Evolutionary conservation across 345 rosid genomes (phyloP).

Genomic region (Nephelium lappaceum): DNA sequence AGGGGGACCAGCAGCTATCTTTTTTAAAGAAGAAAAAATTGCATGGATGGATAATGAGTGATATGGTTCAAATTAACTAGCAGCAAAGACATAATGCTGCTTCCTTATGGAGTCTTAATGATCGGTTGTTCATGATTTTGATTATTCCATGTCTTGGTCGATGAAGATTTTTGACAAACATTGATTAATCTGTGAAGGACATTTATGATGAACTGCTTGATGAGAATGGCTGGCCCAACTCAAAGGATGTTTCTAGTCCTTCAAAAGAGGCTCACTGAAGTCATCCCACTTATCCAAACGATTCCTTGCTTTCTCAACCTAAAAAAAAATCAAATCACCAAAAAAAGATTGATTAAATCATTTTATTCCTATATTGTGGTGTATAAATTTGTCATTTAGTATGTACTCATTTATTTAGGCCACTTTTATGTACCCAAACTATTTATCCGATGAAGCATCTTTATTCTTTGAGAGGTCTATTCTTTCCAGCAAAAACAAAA

Average conservation of each 20-base stretch:
- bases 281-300: constrained; percentile 55
- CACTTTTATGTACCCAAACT: too few species aligned
- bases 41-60: too few species aligned
- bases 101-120: neutral
- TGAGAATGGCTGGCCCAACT: neutral
- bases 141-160: neutral
- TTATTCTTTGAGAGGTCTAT: too few species aligned
- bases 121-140: neutral
- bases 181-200: neutral
- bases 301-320: constrained; percentile 55
- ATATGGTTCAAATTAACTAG: too few species aligned
- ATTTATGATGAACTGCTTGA: neutral
- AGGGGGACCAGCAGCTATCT: too few species aligned
- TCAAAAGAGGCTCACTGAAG: constrained; percentile 26
- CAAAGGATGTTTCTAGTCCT: constrained; percentile 14
- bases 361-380: neutral
- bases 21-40: too few species aligned
- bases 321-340: neutral
- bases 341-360: neutral
- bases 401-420: too few species aligned
- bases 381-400: neutral
- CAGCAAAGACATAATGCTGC: neutral
- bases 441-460: too few species aligned
- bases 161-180: neutral
- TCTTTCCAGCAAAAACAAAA: too few species aligned